phyloP scores from a whole-genome alignment of 2,329 filamentous ascomycete species.

The Pseudocercospora fijiensis region DNA sequence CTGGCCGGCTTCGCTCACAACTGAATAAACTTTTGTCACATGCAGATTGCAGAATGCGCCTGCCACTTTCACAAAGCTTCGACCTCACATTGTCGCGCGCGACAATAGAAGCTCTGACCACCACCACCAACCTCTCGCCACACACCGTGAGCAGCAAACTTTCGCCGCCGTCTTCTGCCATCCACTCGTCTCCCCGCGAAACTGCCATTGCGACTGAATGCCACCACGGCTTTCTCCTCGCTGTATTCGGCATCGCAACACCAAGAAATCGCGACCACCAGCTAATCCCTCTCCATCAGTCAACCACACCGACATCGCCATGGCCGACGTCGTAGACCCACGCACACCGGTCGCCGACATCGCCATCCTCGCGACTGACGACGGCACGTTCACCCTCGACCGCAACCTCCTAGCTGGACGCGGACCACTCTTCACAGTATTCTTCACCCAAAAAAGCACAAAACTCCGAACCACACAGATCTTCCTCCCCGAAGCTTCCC shows the following conservation, averaged over 20 bases:
- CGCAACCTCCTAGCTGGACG: neutral
- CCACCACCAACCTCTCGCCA: neutral
- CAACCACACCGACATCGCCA: neutral
- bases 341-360: neutral
- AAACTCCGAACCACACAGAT: neutral
- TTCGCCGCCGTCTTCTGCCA: neutral
- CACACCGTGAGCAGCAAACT: neutral
- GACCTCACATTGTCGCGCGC: neutral
- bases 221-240: neutral
- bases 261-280: neutral
- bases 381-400: neutral
- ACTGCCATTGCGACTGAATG: neutral
- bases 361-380: slow-evolving; percentile 1
- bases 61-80: neutral
- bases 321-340: neutral
- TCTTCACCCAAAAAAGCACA: neutral
- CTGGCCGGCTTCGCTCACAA: neutral
- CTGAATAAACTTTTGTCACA: neutral
- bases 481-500: neutral
- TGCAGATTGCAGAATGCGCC: neutral
- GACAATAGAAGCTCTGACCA: neutral
- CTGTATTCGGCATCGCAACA: neutral
- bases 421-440: neutral
- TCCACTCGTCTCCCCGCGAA: neutral
- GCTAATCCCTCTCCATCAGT: neutral